Evolutionary conservation across 169 alveolate species (phyloP).

Genomic region (Cardiosporidium cionae): DNA sequence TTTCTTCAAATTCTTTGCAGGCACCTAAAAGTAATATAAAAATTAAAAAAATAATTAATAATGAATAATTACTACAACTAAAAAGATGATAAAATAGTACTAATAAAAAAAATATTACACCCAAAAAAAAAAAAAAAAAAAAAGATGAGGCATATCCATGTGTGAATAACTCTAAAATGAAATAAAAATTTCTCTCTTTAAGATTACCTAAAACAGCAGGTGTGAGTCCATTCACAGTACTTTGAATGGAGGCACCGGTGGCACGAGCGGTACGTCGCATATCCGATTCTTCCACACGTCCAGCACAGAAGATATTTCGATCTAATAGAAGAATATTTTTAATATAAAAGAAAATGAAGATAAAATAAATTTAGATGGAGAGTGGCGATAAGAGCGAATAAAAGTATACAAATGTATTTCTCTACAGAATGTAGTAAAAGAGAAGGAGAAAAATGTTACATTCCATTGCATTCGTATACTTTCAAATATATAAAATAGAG

Average conservation of each 20-base stretch:
- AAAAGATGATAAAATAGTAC: background rate
- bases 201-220: constrained; percentile 63
- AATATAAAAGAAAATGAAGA: background rate
- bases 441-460: too few relatives aligned
- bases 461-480: too few relatives aligned
- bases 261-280: constrained; percentile 85
- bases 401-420: background rate
- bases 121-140: background rate
- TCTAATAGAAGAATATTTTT: background rate
- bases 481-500: too few relatives aligned
- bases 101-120: background rate
- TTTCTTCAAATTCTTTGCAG: constrained; percentile 92
- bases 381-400: too few relatives aligned
- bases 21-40: constrained; percentile 65
- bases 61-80: background rate
- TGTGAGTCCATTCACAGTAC: constrained; percentile 84
- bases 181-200: too few relatives aligned
- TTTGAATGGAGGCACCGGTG: constrained; percentile 90
- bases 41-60: background rate
- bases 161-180: too few relatives aligned
- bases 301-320: constrained; percentile 89
- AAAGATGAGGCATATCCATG: too few relatives aligned
- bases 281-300: constrained; percentile 93
- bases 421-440: too few relatives aligned
- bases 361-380: background rate